A percentile compares a stretch with the other conserved stretches of the same genome.
phyloP scores from a whole-genome alignment of 2,329 filamentous ascomycete genomes.

The Diaporthe sp. region DNA sequence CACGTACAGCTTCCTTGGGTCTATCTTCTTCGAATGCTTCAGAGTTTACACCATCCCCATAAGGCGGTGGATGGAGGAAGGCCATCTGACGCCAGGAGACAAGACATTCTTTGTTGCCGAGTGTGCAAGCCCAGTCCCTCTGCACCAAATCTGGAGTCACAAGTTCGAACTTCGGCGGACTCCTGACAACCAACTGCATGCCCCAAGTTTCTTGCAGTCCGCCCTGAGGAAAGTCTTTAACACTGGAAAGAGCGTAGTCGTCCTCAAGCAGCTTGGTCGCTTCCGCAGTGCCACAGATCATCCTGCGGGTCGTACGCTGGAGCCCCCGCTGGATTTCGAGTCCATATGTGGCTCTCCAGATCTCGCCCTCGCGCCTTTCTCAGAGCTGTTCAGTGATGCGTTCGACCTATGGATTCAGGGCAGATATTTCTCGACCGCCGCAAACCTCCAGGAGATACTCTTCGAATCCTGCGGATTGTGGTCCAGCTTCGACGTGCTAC shows the following conservation, averaged over 20 bases:
- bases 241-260: constrained; percentile 87
- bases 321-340: constrained; percentile 65
- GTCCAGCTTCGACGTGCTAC: constrained; percentile 72
- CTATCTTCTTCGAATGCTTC: constrained; percentile 84
- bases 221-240: constrained; percentile 81
- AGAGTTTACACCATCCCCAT: constrained; percentile 85
- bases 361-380: constrained; percentile 71
- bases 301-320: constrained; percentile 37
- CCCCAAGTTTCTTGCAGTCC: constrained; percentile 79
- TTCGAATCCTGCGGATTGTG: constrained; percentile 76
- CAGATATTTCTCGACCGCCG: constrained; percentile 77
- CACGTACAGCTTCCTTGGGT: constrained; percentile 72
- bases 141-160: constrained; percentile 78
- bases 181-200: constrained; percentile 69
- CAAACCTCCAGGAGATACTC: constrained; percentile 72
- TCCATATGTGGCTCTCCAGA: constrained; percentile 59
- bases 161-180: constrained; percentile 76
- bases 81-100: constrained; percentile 73
- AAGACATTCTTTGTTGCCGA: constrained; percentile 81
- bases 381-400: constrained; percentile 76
- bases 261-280: constrained; percentile 78
- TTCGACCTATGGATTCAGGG: constrained; percentile 82
- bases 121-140: constrained; percentile 63
- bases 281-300: constrained; percentile 47
- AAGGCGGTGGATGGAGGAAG: constrained; percentile 84